These are phyloP conservation scores for Umbelopsis isabellina DNA, from an alignment of 192 early-diverging fungal genomes.

Conservation along the genomic window DNA sequence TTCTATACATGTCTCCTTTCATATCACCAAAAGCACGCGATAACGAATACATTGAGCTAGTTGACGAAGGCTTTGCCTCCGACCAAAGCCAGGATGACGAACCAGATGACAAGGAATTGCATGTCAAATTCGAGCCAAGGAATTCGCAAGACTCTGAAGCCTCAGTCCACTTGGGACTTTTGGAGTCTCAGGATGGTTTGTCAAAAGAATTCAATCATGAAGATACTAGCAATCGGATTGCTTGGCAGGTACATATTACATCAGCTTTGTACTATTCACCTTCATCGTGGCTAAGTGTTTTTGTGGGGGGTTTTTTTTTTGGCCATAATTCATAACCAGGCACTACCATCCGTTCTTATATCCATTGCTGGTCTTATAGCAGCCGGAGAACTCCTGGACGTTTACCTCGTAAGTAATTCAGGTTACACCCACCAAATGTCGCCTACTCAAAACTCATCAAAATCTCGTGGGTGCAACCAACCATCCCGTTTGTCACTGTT, in stretches of 20 bases:
- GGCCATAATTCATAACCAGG: constrained; percentile 30
- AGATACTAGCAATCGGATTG: background rate
- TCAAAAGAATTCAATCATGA: background rate
- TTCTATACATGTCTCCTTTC: background rate
- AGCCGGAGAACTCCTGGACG: constrained; percentile 71
- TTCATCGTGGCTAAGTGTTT: background rate
- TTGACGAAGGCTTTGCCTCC: constrained; percentile 14
- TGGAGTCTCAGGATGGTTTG: background rate
- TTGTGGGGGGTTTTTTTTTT: background rate
- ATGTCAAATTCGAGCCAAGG: background rate
- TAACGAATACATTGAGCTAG: constrained; percentile 11
- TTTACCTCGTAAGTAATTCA: constrained; percentile 50
- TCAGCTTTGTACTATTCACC: background rate
- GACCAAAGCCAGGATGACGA: constrained; percentile 7
- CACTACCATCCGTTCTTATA: constrained; percentile 65
- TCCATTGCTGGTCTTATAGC: constrained; percentile 70
- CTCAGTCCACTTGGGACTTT: background rate
- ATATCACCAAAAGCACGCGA: background rate
- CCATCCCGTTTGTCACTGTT: background rate
- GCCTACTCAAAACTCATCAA: background rate
- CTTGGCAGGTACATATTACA: background rate
- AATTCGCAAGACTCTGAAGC: background rate
- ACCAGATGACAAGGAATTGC: background rate
- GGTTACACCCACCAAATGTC: constrained; percentile 19
- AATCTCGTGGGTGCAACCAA: background rate